A percentile compares a stretch with the other conserved stretches of the same genome.
These are phyloP conservation scores for Erysimum cheiranthoides DNA, from an alignment of 345 rosid genomes.

Conservation along the genomic window DNA sequence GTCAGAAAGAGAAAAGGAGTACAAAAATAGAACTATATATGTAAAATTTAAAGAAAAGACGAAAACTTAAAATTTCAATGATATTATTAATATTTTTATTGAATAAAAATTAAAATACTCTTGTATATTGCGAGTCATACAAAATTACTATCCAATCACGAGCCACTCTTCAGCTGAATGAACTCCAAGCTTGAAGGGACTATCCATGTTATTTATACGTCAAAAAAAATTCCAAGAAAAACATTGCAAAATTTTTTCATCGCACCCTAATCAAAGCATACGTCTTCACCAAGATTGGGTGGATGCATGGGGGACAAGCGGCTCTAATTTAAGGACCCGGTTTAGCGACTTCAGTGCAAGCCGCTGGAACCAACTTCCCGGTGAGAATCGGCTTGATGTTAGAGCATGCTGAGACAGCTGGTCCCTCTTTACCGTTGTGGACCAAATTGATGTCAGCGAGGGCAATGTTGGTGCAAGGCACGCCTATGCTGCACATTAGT, in stretches of 20 bases:
- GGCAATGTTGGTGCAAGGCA: slow-evolving; percentile 50
- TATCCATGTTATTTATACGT: not conserved
- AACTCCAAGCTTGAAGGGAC: slow-evolving; percentile 20
- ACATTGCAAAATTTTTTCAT: not conserved
- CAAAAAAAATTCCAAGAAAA: not conserved
- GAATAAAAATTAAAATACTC: not conserved
- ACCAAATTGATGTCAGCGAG: slow-evolving; percentile 49
- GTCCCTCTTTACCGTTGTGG: slow-evolving; percentile 46
- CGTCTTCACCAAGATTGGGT: not conserved
- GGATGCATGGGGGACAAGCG: slow-evolving; percentile 19
- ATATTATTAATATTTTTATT: not conserved
- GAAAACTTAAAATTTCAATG: not conserved
- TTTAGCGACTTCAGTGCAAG: slow-evolving; percentile 37
- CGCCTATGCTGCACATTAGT: slow-evolving; percentile 52
- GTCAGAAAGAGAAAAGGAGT: not conserved
- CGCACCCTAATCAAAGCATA: slow-evolving; percentile 6
- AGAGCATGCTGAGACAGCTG: slow-evolving; percentile 46
- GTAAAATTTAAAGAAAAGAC: not conserved
- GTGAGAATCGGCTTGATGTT: slow-evolving; percentile 49
- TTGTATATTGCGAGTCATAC: not conserved
- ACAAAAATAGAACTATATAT: too few species aligned
- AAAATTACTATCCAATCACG: not conserved
- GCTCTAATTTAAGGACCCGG: not conserved
- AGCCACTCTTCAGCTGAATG: slow-evolving; percentile 12
- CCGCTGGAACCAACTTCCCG: slow-evolving; percentile 29